Base-by-base conservation (phyloP, 2,329 filamentous ascomycete genomes). In the Penicillium olsonii region DNA sequence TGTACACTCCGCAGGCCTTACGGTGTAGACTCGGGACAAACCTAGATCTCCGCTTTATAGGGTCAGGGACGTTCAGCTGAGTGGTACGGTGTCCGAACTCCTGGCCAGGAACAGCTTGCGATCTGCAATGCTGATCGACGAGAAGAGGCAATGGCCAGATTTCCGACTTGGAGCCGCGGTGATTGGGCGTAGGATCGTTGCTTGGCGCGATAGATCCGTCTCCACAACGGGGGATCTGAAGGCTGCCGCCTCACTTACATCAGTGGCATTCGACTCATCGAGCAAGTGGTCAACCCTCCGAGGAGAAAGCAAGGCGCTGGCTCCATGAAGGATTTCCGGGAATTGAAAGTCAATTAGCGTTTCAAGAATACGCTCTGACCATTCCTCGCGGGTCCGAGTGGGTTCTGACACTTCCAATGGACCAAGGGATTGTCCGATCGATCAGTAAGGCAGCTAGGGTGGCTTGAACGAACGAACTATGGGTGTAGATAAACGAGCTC, bases 21-120 rank as follows among this genome's bases (percentile, higher is more conserved):
- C 35, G 6, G 39, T 42, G 31, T 31, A 53, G 39, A 29, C n/a
- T n/a, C n/a, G 22, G 40, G 37, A 22, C 33, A 53, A 55, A 55
- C 44, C 42, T 29, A 45, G 44, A 43, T 35, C 52, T 54, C 49
- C 49, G 54, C 52, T 55, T 54, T 37, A 53, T 53, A 51, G 43
- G 48, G 37, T 47, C 10, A 43, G 29, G 39, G 31, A 4, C 31
- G 9, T 15, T 17, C n/a, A n/a, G n/a, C n/a, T n/a, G n/a, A n/a
- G n/a, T n/a, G n/a, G n/a, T n/a, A n/a, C n/a, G 31, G 5, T 34
- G 14, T 7, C 3, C 18, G 12, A 14, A 37, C 24, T 26, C 18
- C 18, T 14, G 31, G 19, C 35, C 29, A 29, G 15, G 34, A 43
- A 48, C 46, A 44, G 31, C 37, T 38, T 47, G 45, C 46, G 50